Conservation (phyloP, 371 early-diverging fungal genomes). For the Circinella umbellata region DNA sequence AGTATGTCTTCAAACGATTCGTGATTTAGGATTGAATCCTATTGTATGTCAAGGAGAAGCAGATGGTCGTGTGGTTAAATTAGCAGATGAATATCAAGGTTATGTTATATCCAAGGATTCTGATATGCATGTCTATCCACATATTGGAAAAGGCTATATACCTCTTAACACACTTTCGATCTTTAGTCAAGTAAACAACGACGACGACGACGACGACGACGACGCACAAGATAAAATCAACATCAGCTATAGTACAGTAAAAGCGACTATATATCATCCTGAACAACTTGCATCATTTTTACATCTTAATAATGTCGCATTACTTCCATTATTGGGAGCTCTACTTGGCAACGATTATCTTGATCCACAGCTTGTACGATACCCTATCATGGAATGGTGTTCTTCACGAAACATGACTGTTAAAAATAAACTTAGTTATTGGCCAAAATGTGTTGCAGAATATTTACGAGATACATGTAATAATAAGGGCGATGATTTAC, state of each 20-base stretch:
- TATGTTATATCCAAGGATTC: constrained; percentile 65
- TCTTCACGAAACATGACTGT: constrained; percentile 22
- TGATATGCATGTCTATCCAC: constrained; percentile 62
- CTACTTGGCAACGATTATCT: constrained; percentile 64
- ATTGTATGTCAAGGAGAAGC: constrained; percentile 58
- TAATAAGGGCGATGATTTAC: constrained; percentile 17
- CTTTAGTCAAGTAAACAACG: background rate
- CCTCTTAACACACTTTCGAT: constrained; percentile 51
- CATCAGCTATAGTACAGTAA: constrained; percentile 13
- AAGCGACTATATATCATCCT: constrained; percentile 53
- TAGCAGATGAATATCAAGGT: constrained; percentile 47
- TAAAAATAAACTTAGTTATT: constrained; percentile 21
- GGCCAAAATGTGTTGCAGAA: constrained; percentile 40
- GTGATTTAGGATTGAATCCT: constrained; percentile 33
- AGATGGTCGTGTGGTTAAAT: constrained; percentile 51
- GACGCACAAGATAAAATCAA: constrained; percentile 6
- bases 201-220: constrained; percentile 6
- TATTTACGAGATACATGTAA: constrained; percentile 16
- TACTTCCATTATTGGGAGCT: constrained; percentile 58
- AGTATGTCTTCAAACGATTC: constrained; percentile 50
- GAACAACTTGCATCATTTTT: constrained; percentile 40
- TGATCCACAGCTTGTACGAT: constrained; percentile 27
- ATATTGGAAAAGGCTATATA: constrained; percentile 57
- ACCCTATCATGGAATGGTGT: constrained; percentile 47
- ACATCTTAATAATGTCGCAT: constrained; percentile 25